Conservation (phyloP, 495 filamentous ascomycete species). For the Articulospora tetracladia region DNA sequence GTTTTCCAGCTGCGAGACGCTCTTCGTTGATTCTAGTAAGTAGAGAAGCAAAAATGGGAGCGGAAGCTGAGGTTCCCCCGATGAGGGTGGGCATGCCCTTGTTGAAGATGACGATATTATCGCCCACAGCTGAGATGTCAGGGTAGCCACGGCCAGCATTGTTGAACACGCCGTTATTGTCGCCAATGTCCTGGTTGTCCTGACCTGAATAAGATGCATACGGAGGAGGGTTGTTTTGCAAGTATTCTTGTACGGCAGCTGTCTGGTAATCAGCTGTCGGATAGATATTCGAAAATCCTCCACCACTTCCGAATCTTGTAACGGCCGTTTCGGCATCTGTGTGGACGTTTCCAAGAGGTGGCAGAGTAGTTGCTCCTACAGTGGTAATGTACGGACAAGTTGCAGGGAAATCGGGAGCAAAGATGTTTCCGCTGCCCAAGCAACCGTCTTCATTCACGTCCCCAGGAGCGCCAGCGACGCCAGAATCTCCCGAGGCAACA, state of each 20-base stretch:
- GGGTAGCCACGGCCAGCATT: constrained; percentile 28
- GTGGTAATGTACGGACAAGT: constrained; percentile 45
- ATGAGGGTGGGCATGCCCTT: constrained; percentile 36
- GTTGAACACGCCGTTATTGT: constrained; percentile 38
- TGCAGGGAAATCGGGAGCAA: constrained; percentile 34
- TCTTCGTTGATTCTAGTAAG: constrained; percentile 60
- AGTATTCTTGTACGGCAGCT: constrained; percentile 44
- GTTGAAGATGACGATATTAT: constrained; percentile 47
- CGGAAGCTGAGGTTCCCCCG: constrained; percentile 45
- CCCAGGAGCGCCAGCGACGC: constrained; percentile 26
- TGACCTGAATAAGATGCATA: constrained; percentile 25
- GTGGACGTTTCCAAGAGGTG: constrained; percentile 13
- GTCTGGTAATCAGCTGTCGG: constrained; percentile 52
- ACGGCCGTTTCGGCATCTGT: constrained; percentile 30
- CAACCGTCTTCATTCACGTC: constrained; percentile 29
- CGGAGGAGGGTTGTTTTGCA: constrained; percentile 37
- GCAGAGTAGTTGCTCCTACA: constrained; percentile 38
- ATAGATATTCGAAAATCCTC: constrained; percentile 68
- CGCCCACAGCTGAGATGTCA: constrained; percentile 45
- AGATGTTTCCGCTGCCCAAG: constrained; percentile 27
- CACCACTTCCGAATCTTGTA: constrained; percentile 38
- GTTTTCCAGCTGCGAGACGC: constrained; percentile 47
- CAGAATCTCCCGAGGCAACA: constrained; percentile 34
- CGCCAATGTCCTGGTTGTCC: constrained; percentile 26
- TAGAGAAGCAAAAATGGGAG: constrained; percentile 37